Evolutionary conservation across 139 green algal species (phyloP).

Genomic region (Coelastrella sp.): DNA sequence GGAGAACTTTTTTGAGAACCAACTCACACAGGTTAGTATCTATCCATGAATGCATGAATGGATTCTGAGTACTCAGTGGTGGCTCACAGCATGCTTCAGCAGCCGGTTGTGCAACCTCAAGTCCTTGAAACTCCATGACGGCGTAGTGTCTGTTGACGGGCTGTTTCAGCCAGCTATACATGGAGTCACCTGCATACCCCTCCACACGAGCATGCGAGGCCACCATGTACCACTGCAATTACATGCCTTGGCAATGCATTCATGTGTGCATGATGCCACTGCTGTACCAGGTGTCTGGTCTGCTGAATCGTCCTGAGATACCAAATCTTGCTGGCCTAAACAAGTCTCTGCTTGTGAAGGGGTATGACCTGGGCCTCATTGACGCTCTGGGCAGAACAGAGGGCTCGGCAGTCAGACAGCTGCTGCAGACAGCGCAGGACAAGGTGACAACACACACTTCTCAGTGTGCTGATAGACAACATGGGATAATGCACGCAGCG

Average conservation of each 20-base stretch:
- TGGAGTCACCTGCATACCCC: too few species aligned
- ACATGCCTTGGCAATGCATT: not conserved
- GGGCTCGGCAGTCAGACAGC: not conserved
- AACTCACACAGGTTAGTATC: not conserved
- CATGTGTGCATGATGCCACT: not conserved
- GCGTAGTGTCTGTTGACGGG: too few species aligned
- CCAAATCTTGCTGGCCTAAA: constrained; percentile 21
- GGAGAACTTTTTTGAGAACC: constrained; percentile 30
- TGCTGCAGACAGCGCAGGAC: constrained; percentile 5
- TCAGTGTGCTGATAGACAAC: too few species aligned
- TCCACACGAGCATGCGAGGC: too few species aligned
- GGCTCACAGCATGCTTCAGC: not conserved
- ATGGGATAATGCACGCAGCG: too few species aligned
- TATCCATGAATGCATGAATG: too few species aligned
- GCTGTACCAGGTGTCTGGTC: constrained; percentile 26
- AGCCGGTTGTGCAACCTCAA: too few species aligned
- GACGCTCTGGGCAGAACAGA: constrained; percentile 20
- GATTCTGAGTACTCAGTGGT: not conserved
- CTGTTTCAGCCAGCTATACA: too few species aligned
- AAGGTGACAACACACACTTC: not conserved
- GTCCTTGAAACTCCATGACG: too few species aligned
- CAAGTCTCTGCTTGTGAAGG: constrained; percentile 43
- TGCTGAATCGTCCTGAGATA: constrained; percentile 47
- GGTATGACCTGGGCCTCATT: constrained; percentile 45
- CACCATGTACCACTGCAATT: not conserved